A percentile compares a stretch with the other conserved stretches of the same genome.
Evolutionary conservation across 192 early-diverging fungal species (phyloP).

Genomic region (Coemansia sp.): DNA sequence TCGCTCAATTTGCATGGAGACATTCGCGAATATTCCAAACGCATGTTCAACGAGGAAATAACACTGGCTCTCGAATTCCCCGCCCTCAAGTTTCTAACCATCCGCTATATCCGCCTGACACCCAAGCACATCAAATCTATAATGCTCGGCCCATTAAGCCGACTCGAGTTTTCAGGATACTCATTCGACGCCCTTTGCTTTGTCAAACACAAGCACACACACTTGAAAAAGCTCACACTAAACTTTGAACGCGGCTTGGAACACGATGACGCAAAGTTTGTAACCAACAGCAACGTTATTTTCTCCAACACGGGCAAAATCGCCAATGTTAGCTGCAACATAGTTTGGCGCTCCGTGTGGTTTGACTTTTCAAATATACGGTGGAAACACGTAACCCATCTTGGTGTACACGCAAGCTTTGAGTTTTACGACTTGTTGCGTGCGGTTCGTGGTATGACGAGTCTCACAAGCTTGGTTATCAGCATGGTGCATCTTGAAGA

Average conservation of each 20-base stretch:
- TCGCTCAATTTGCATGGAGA: not conserved
- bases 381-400: not conserved
- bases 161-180: not conserved
- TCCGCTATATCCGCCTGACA: not conserved
- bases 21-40: not conserved
- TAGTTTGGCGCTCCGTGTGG: not conserved
- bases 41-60: not conserved
- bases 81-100: not conserved
- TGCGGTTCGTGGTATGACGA: not conserved
- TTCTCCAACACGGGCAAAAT: not conserved
- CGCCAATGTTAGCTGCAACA: not conserved
- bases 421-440: not conserved
- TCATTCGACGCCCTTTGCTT: not conserved
- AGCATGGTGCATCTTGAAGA: not conserved
- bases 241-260: not conserved
- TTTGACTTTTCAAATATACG: not conserved
- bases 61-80: not conserved
- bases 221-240: not conserved
- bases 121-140: not conserved
- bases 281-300: not conserved
- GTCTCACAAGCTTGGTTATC: not conserved
- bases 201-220: not conserved
- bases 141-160: not conserved
- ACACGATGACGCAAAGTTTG: not conserved
- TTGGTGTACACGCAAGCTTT: not conserved